These are phyloP conservation scores for Cryptosporidium tyzzeri DNA, from an alignment of 169 alveolate genomes.

Conservation along the genomic window DNA sequence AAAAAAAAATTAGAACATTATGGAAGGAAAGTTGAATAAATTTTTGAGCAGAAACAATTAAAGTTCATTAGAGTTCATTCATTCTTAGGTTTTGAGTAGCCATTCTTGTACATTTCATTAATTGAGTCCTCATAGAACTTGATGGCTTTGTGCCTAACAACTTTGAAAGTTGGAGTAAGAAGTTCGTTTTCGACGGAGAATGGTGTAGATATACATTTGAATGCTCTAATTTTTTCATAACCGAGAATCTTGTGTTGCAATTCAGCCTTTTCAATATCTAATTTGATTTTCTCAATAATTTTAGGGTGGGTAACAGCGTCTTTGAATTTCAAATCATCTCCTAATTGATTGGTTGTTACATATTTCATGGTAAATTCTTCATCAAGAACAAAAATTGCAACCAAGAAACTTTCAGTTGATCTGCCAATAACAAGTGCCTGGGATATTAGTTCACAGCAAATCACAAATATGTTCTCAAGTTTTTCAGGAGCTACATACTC, in stretches of 20 bases:
- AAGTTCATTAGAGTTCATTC: neutral
- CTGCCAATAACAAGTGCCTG: conserved; percentile 73
- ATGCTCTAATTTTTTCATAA: conserved; percentile 73
- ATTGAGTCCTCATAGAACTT: conserved; percentile 36
- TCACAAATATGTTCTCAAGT: conserved; percentile 79
- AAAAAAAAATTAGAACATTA: neutral
- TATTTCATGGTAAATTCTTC: conserved; percentile 69
- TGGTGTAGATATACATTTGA: conserved; percentile 66
- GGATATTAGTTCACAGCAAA: conserved; percentile 33
- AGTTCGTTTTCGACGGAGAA: conserved; percentile 67
- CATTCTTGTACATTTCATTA: conserved; percentile 48
- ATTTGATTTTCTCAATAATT: conserved; percentile 16
- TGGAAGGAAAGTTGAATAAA: neutral
- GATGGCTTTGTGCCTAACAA: conserved; percentile 75
- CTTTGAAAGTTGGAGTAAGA: conserved; percentile 77
- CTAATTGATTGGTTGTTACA: conserved; percentile 25
- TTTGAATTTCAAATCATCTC: conserved; percentile 29
- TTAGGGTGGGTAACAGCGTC: conserved; percentile 51
- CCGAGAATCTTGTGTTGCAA: conserved; percentile 41
- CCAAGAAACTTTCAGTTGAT: conserved; percentile 46
- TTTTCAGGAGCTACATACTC: conserved; percentile 97
- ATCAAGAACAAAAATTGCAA: conserved; percentile 71
- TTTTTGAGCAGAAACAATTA: neutral
- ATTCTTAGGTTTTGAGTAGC: neutral
- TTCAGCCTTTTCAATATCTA: conserved; percentile 37